Evolutionary conservation across 805 yeast genomes (phyloP), one percentile per base, ranked within the genome.

Genomic region (Metschnikowia colocasiae): DNA sequence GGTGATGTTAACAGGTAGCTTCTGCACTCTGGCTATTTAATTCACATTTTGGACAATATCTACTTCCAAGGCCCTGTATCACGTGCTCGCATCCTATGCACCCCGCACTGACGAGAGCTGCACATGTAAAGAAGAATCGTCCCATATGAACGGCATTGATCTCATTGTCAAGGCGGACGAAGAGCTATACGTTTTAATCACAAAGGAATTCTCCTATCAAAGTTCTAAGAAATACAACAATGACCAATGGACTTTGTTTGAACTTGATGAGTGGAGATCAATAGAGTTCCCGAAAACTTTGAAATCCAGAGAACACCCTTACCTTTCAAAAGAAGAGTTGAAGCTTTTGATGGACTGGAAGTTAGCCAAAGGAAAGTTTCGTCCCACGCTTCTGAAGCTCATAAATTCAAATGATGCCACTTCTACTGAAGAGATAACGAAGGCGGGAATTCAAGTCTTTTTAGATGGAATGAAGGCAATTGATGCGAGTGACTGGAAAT

Each of bases 321-420:
- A 65, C 62, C 41, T 75, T 12, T 63, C 65, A n/a, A 67, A 67
- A 48, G 62, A 59, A 1, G 80, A 76, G 51, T 63, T 76, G 55
- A 58, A 53, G 3, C 57, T 66, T 22, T 52, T 75, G 33, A 66
- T 76, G 75, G 79, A 75, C 47, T 76, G 80, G 81, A 76, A 76
- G 42, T 63, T 76, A 37, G 61, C 63, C n/a, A 59, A 56, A 40
- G 66, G 66, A 1, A 74, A 71, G 43, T 76, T 71, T 50, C 59
- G 81, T 20, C 77, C 80, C 2, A 65, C 67, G 1, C 60, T 76
- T 9, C 71, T 69, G 16, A 73, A 72, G 42, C 57, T 74, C 27
- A 71, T 76, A 25, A 57, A 54, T 35, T 65, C 73, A 10, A 76
- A 76, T 51, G 62, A 58, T 6, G 58, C 49, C 0, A 55, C 57